A percentile compares a stretch with the other conserved stretches of the same genome.
Conservation (phyloP, 2,329 filamentous ascomycete species). For the Hypoxylon sp. region DNA sequence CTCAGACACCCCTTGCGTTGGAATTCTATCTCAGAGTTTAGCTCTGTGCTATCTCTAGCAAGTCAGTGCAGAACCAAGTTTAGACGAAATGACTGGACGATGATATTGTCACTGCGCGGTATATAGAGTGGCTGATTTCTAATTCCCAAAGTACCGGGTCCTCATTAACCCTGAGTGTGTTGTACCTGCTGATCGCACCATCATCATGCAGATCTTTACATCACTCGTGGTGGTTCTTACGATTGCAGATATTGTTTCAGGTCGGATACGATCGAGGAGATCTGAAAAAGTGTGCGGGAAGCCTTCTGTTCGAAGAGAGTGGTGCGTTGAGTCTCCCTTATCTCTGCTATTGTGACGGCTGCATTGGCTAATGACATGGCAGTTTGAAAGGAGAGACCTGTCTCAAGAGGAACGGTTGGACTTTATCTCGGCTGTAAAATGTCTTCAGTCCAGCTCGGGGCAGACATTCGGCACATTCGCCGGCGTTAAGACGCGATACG, state of each 20-base stretch:
- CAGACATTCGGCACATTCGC: slow-evolving; percentile 50
- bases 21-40: background rate
- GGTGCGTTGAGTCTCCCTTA: slow-evolving; percentile 17
- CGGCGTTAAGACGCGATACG: slow-evolving; percentile 60
- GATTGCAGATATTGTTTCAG: slow-evolving; percentile 15
- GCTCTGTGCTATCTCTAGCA: background rate
- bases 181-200: slow-evolving; percentile 11
- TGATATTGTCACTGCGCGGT: slow-evolving; percentile 10
- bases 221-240: slow-evolving; percentile 12
- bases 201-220: slow-evolving; percentile 17
- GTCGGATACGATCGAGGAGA: slow-evolving; percentile 8
- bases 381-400: slow-evolving; percentile 25
- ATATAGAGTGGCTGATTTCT: slow-evolving; percentile 33
- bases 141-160: slow-evolving; percentile 28
- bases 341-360: background rate
- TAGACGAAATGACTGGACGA: slow-evolving; percentile 2
- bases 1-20: slow-evolving; percentile 35
- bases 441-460: slow-evolving; percentile 55
- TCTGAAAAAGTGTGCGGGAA: slow-evolving; percentile 20
- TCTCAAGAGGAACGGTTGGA: slow-evolving; percentile 48
- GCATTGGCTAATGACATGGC: slow-evolving; percentile 3
- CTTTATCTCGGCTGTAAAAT: slow-evolving; percentile 60
- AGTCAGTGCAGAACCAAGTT: slow-evolving; percentile 6
- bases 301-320: slow-evolving; percentile 19
- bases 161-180: slow-evolving; percentile 9